phyloP scores from a whole-genome alignment of 1,284 basidiomycete species.

The Rugosomyces carneus region DNA sequence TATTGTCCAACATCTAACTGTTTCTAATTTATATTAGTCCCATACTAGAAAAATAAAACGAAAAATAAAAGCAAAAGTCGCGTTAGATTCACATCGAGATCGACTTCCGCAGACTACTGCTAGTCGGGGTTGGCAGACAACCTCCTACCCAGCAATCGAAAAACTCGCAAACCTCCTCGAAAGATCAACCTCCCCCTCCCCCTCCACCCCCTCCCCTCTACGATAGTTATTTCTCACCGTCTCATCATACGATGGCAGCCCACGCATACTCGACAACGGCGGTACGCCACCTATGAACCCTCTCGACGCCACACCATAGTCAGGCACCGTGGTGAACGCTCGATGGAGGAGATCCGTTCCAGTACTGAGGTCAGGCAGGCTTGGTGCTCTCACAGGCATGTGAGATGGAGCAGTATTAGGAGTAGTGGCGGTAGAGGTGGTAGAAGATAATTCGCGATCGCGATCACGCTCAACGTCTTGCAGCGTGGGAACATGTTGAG shows the following conservation, averaged over 20 bases:
- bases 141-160: no score
- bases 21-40: no score
- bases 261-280: conserved; percentile 67
- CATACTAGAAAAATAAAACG: no score
- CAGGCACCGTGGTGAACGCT: conserved; percentile 72
- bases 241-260: conserved; percentile 80
- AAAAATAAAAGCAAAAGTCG: no score
- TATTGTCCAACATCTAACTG: no score
- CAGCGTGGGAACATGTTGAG: not conserved
- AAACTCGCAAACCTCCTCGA: conserved; percentile 6
- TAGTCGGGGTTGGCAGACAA: no score
- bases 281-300: conserved; percentile 87
- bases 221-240: conserved; percentile 21
- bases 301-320: conserved; percentile 73
- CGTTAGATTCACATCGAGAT: no score
- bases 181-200: conserved; percentile 6
- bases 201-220: no score
- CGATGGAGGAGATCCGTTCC: conserved; percentile 45
- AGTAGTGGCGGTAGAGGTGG: no score
- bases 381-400: not conserved
- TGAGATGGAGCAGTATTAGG: not conserved
- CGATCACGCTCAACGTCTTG: conserved; percentile 10
- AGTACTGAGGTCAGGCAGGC: conserved; percentile 22
- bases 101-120: no score
- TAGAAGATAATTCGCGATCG: no score